A percentile compares a stretch with the other conserved stretches of the same genome.
Evolutionary conservation across 2,329 filamentous ascomycete species (phyloP).

Genomic region (Botrytis deweyae): DNA sequence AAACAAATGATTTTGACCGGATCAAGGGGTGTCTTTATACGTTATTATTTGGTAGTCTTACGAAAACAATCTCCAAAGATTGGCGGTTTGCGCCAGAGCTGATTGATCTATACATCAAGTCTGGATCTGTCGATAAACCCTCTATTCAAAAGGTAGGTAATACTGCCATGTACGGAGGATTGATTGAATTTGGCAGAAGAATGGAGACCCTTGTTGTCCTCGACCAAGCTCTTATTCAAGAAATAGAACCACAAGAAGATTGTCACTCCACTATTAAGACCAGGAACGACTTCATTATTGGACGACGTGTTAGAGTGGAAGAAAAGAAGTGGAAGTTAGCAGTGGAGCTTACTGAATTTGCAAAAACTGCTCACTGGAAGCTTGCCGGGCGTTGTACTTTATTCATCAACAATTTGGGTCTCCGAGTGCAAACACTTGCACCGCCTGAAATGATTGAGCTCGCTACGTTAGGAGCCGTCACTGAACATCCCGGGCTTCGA

Average conservation of each 20-base stretch:
- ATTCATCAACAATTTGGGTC: conserved; percentile 84
- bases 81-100: conserved; percentile 94
- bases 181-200: conserved; percentile 89
- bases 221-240: conserved; percentile 66
- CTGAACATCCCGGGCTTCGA: conserved; percentile 84
- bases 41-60: conserved; percentile 80
- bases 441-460: conserved; percentile 80
- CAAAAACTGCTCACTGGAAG: conserved; percentile 89
- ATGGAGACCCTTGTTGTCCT: conserved; percentile 84
- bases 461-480: conserved; percentile 78
- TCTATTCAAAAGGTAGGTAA: conserved; percentile 89
- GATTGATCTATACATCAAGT: conserved; percentile 85
- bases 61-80: conserved; percentile 84
- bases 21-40: conserved; percentile 96
- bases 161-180: conserved; percentile 70
- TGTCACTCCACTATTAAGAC: conserved; percentile 54
- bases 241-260: conserved; percentile 21
- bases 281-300: conserved; percentile 71
- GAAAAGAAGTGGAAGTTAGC: conserved; percentile 78
- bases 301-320: conserved; percentile 76
- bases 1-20: conserved; percentile 77
- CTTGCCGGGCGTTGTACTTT: conserved; percentile 86
- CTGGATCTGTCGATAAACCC: conserved; percentile 86
- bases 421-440: conserved; percentile 87
- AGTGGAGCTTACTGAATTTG: conserved; percentile 74